A percentile compares a stretch with the other conserved stretches of the same genome.
phyloP scores from a whole-genome alignment of 345 rosid species.

The Limnanthes douglasii region DNA sequence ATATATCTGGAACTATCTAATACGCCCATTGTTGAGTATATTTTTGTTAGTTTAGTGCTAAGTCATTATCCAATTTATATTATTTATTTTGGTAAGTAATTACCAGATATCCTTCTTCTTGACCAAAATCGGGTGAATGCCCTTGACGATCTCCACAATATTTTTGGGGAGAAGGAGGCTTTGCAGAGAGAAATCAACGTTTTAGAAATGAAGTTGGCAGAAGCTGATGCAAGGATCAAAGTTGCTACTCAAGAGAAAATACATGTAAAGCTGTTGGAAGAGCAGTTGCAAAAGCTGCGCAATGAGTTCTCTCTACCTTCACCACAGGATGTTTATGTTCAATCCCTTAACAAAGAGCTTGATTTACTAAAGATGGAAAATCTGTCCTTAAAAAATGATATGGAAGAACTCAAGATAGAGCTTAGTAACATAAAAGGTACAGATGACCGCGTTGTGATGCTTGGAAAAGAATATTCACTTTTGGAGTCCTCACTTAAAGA shows the following conservation, averaged over 20 bases:
- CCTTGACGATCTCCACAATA: slow-evolving; percentile 49
- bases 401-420: slow-evolving; percentile 43
- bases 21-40: too few relatives aligned
- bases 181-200: slow-evolving; percentile 59
- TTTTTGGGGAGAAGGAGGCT: slow-evolving; percentile 58
- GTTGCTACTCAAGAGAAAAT: slow-evolving; percentile 66
- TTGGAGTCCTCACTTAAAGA: slow-evolving; percentile 59
- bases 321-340: slow-evolving; percentile 18
- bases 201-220: slow-evolving; percentile 63
- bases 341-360: slow-evolving; percentile 48
- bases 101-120: slow-evolving; percentile 70
- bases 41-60: too few relatives aligned
- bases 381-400: slow-evolving; percentile 39
- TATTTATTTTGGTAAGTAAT: slow-evolving; percentile 4
- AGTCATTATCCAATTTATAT: too few relatives aligned
- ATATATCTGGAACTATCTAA: too few relatives aligned
- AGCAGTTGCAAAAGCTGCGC: slow-evolving; percentile 50
- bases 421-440: slow-evolving; percentile 36
- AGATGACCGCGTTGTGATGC: slow-evolving; percentile 41
- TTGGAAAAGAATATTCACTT: slow-evolving; percentile 50
- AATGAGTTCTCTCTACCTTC: slow-evolving; percentile 26
- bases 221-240: slow-evolving; percentile 77
- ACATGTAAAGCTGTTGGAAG: slow-evolving; percentile 54
- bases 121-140: slow-evolving; percentile 71
- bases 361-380: slow-evolving; percentile 53